Evolutionary conservation across 2,329 filamentous ascomycete species (phyloP).

Genomic region (Scedosporium aurantiacum): DNA sequence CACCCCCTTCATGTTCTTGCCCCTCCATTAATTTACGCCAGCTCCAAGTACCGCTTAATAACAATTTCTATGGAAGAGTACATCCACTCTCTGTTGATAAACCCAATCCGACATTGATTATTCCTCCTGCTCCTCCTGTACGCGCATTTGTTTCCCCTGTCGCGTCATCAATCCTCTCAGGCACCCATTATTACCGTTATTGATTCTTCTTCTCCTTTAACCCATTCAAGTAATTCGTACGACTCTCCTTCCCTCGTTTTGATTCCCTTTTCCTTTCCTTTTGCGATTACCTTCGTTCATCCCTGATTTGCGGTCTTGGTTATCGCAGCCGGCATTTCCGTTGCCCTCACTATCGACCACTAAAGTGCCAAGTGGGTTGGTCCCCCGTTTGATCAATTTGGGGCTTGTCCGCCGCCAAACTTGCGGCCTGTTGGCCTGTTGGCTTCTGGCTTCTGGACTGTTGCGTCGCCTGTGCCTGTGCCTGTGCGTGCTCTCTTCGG

Average conservation of each 20-base stretch:
- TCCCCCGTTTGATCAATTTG: neutral
- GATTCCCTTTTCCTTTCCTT: neutral
- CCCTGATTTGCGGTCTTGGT: neutral
- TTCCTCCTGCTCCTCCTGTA: neutral
- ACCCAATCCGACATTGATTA: neutral
- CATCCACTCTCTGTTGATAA: neutral
- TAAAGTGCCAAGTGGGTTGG: neutral
- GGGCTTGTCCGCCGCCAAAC: neutral
- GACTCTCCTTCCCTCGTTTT: neutral
- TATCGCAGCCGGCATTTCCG: neutral
- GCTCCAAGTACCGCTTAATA: neutral
- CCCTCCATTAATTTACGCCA: neutral
- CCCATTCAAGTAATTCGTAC: constrained; percentile 2
- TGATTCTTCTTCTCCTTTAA: constrained; percentile 2
- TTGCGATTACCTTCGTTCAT: constrained; percentile 2
- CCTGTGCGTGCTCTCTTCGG: neutral
- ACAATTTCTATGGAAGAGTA: neutral
- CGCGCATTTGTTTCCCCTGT: constrained; percentile 4
- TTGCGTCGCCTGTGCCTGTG: too few species aligned
- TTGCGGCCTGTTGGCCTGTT: neutral
- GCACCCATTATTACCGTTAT: neutral
- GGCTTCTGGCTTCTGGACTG: too few species aligned
- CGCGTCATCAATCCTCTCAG: neutral
- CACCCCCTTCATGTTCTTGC: neutral
- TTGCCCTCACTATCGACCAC: neutral